These are phyloP conservation scores for Lachancea mirantina DNA, from an alignment of 805 yeast species.

Conservation along the genomic window DNA sequence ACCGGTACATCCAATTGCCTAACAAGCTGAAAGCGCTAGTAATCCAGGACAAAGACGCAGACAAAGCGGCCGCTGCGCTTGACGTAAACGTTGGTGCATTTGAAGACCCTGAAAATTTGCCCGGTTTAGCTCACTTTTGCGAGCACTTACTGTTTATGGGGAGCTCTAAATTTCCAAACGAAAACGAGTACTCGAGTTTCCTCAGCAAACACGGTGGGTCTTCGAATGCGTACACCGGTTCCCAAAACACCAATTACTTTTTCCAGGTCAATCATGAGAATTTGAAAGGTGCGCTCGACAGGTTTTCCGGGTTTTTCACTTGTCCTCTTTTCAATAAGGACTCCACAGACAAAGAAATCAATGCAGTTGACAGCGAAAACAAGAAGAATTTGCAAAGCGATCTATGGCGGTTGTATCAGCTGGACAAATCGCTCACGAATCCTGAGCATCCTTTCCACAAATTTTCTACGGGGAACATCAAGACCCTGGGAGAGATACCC, in stretches of 20 bases:
- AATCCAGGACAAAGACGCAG: conserved; percentile 63
- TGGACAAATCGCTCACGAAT: conserved; percentile 69
- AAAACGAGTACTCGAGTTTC: conserved; percentile 69
- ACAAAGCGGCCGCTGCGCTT: conserved; percentile 70
- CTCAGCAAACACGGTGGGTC: conserved; percentile 80
- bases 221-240: conserved; percentile 87
- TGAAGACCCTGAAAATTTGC: conserved; percentile 53
- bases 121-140: conserved; percentile 77
- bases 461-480: conserved; percentile 82
- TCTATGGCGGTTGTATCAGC: conserved; percentile 79
- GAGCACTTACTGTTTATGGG: conserved; percentile 77
- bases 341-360: conserved; percentile 86
- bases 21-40: conserved; percentile 55
- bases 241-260: conserved; percentile 83
- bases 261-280: conserved; percentile 75
- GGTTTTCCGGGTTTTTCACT: conserved; percentile 90
- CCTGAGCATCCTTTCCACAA: conserved; percentile 76
- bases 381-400: conserved; percentile 90
- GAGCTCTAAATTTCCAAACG: conserved; percentile 67
- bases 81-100: conserved; percentile 76
- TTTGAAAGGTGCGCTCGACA: conserved; percentile 80
- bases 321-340: conserved; percentile 65
- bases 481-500: conserved; percentile 69
- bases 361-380: conserved; percentile 93
- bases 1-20: conserved; percentile 53